Base-by-base conservation (phyloP, 352 stramenopile species). In the Phytophthora pini region DNA sequence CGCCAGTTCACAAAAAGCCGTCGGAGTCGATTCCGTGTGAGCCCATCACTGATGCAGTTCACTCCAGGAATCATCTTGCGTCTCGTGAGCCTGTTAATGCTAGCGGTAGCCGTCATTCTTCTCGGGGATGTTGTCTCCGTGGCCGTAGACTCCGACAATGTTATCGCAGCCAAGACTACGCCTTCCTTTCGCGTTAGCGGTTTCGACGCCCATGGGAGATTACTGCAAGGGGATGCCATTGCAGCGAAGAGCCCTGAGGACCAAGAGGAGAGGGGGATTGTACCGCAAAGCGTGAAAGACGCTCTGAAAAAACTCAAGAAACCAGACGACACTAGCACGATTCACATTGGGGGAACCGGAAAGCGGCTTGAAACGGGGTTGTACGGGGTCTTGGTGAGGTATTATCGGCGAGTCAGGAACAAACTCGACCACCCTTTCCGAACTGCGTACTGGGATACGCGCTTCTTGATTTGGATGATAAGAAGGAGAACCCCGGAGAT, bases 401-500 rank as follows among this genome's bases (percentile, higher is more conserved):
- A 29, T 6, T 63, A 39, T 22, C 7, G 43, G 8, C 20, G 10
- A 3, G 24, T 41, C 13, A 56, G 24, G 43, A 4, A 4, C 5
- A 52, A 56, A 1, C 3, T 49, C 24, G 15, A 32, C 12, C 27
- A 3, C 0, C 53, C 27, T 43, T 44, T 67, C 36, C 43, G 39
- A 10, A 65, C 22, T 12, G 9, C 26, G 24, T 49, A 29, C 46
- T 60, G 47, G 61, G 4, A 56, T 3, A 34, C 40, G 31, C 55
- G 46, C 20, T 70, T 65, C 24, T 29, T 32, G 22, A 20, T 70
- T 44, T 68, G 60, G 60, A 7, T 56, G 5, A 38, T 13, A 45
- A 68, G 39, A 12, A 62, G 48, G 43, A 36, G 39, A 24, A 62
- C 51, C 0, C 60, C 59, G 17, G 34, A 10, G 22, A 39, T 31